Evolutionary conservation across 2,329 filamentous ascomycete genomes (phyloP).

Genomic region (Pseudopithomyces maydicus): DNA sequence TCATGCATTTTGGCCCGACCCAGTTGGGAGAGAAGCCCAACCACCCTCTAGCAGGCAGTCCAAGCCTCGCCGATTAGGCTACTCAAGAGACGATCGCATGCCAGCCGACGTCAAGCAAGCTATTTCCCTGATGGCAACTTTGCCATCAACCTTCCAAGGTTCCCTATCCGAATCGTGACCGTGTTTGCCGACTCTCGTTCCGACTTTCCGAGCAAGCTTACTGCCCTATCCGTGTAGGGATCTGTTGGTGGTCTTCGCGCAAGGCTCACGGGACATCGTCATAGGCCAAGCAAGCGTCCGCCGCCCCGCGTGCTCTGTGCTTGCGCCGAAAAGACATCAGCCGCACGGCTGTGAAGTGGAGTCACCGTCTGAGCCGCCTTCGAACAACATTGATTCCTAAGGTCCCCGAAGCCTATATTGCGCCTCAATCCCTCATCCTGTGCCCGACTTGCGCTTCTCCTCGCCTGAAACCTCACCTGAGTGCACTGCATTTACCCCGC

Average conservation of each 20-base stretch:
- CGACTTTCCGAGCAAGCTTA: background rate
- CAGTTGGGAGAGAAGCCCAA: background rate
- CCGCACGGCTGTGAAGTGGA: slow-evolving; percentile 33
- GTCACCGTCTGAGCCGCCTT: slow-evolving; percentile 5
- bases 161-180: background rate
- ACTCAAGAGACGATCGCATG: background rate
- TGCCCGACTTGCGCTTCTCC: background rate
- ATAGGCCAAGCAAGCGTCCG: slow-evolving; percentile 25
- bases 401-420: slow-evolving; percentile 2
- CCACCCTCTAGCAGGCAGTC: background rate
- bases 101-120: background rate
- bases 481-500: slow-evolving; percentile 6
- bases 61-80: background rate
- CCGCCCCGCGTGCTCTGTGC: slow-evolving; percentile 25
- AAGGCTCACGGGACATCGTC: slow-evolving; percentile 21
- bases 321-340: slow-evolving; percentile 19
- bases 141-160: background rate
- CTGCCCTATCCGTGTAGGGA: background rate
- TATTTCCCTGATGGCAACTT: background rate
- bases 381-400: slow-evolving; percentile 7
- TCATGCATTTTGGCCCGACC: background rate
- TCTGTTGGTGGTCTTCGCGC: background rate
- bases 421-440: background rate
- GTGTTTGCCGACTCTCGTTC: slow-evolving; percentile 2
- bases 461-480: slow-evolving; percentile 5